These are phyloP conservation scores for Boletus semigastroideus DNA, from an alignment of 1,284 basidiomycete species.

Conservation along the genomic window DNA sequence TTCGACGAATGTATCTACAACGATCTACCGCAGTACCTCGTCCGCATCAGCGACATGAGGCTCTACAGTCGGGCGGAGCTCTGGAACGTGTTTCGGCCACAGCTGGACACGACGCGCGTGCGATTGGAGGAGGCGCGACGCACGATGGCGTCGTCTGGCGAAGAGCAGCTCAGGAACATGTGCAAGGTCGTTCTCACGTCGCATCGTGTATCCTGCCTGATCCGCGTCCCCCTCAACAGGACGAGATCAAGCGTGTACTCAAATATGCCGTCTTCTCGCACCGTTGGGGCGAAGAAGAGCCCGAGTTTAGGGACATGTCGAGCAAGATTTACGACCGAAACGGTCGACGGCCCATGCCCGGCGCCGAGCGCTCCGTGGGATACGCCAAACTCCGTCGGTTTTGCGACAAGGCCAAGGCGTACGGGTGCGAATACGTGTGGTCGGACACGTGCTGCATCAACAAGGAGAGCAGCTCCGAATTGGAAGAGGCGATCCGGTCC, in stretches of 20 bases:
- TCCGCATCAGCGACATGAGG: slow-evolving; percentile 6
- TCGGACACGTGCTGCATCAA: slow-evolving; percentile 6
- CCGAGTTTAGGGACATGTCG: slow-evolving; percentile 1
- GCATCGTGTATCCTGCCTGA: not conserved
- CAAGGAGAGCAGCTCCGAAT: slow-evolving; percentile 8
- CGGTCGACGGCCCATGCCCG: not conserved
- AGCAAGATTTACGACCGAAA: slow-evolving; percentile 3
- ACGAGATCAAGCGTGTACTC: not conserved
- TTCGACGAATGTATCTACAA: slow-evolving; percentile 7
- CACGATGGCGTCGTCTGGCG: not conserved
- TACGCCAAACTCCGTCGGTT: not conserved
- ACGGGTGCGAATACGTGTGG: slow-evolving; percentile 5
- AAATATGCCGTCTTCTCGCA: slow-evolving; percentile 11
- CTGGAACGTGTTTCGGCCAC: not conserved
- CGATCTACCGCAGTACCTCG: slow-evolving; percentile 10
- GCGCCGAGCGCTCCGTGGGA: not conserved
- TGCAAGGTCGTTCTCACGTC: not conserved
- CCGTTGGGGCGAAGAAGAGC: slow-evolving; percentile 11
- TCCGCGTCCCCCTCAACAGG: not conserved
- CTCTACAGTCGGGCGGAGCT: slow-evolving; percentile 3
- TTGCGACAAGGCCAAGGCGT: slow-evolving; percentile 2
- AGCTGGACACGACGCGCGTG: not conserved
- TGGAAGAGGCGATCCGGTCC: slow-evolving; percentile 6
- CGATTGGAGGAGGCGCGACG: not conserved
- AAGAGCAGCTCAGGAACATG: not conserved